Evolutionary conservation across 78 protist species (phyloP).

Genomic region (Dictyostelium capitatum): DNA sequence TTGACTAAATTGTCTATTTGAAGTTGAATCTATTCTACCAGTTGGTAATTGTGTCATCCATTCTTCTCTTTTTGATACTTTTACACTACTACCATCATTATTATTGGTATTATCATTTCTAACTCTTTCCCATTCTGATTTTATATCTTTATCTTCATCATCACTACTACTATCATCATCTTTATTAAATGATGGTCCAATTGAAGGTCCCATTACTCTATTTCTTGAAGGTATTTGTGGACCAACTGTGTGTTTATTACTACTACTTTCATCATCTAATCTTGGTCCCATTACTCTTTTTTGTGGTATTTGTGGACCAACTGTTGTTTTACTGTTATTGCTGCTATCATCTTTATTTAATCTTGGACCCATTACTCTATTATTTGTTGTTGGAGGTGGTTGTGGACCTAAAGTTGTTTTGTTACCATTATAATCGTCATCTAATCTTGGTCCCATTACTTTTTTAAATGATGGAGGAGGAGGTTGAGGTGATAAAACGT

Average conservation of each 20-base stretch:
- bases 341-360: neutral
- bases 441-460: constrained; percentile 37
- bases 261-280: neutral
- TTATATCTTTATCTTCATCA: constrained; percentile 21
- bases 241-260: constrained; percentile 2
- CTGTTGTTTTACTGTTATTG: neutral
- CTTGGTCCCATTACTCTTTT: neutral
- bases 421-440: neutral
- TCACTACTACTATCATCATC: constrained; percentile 13
- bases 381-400: neutral
- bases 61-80: constrained; percentile 37
- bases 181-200: neutral
- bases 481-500: constrained; percentile 11
- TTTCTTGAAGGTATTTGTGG: constrained; percentile 24
- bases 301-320: too few species aligned
- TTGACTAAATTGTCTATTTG: constrained; percentile 43
- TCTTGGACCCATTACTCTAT: neutral
- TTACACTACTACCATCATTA: neutral
- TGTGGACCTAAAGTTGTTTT: neutral
- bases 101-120: neutral
- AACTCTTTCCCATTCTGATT: constrained; percentile 32
- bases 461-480: neutral
- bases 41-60: constrained; percentile 67
- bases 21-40: constrained; percentile 18
- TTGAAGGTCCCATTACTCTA: too few species aligned